phyloP scores from a whole-genome alignment of 305 asterid genomes.

The Fraxinus ornus region DNA sequence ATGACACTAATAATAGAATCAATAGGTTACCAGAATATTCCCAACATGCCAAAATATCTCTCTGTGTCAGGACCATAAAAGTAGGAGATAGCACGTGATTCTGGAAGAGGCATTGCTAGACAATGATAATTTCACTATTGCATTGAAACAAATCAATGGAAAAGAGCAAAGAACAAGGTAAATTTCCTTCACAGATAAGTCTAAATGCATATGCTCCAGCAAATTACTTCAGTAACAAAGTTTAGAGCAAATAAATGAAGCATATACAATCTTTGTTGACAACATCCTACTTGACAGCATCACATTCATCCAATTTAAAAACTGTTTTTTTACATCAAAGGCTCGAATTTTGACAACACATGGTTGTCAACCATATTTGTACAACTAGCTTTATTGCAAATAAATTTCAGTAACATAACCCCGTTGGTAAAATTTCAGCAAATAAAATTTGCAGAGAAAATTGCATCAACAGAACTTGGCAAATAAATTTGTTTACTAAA shows the following conservation, averaged over 20 bases:
- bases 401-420: background rate
- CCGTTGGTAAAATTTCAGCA: background rate
- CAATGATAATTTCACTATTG: slow-evolving; percentile 6
- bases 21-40: slow-evolving; percentile 3
- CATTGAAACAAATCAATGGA: slow-evolving; percentile 8
- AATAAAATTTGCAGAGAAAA: background rate
- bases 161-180: background rate
- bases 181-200: slow-evolving; percentile 7
- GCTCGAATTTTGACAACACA: background rate
- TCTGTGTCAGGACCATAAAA: background rate
- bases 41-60: background rate
- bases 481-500: background rate
- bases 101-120: slow-evolving; percentile 1
- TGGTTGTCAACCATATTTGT: background rate
- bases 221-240: background rate
- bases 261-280: background rate
- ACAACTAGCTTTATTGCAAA: background rate
- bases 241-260: background rate
- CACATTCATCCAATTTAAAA: background rate
- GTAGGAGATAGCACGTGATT: slow-evolving; percentile 3
- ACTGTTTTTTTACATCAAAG: background rate
- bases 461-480: background rate
- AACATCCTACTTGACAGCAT: background rate
- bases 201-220: background rate
- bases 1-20: slow-evolving; percentile 6